Conservation (phyloP, 129 eudicot genomes). For the Arctium lappa region DNA sequence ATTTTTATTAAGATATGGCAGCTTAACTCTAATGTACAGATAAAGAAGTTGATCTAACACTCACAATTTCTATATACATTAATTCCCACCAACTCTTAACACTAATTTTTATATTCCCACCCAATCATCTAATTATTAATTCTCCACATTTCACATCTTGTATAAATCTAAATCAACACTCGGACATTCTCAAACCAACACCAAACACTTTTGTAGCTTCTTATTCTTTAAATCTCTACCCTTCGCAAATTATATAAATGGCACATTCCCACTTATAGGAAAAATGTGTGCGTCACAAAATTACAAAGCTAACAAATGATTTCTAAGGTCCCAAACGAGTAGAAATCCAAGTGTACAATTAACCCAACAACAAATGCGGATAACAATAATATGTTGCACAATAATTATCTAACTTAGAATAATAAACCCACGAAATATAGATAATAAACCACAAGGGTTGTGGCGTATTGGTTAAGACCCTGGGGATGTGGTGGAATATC, state of each 20-base stretch:
- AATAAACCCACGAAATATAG: too few relatives aligned
- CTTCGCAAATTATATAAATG: background rate
- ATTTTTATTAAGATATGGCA: background rate
- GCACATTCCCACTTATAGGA: too few relatives aligned
- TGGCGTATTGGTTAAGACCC: too few relatives aligned
- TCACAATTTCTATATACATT: background rate
- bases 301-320: too few relatives aligned
- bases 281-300: too few relatives aligned
- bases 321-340: too few relatives aligned
- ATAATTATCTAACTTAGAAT: too few relatives aligned
- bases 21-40: background rate
- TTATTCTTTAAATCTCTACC: background rate
- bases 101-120: background rate
- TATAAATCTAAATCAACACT: background rate
- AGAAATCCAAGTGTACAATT: too few relatives aligned
- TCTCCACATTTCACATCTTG: background rate
- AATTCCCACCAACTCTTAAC: background rate
- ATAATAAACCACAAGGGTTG: too few relatives aligned
- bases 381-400: too few relatives aligned
- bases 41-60: background rate
- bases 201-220: background rate
- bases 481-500: too few relatives aligned
- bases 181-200: background rate
- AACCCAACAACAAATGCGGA: too few relatives aligned
- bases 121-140: background rate